Evolutionary conservation across 306 rosid species (phyloP).

Genomic region (Phaseolus lunatus): DNA sequence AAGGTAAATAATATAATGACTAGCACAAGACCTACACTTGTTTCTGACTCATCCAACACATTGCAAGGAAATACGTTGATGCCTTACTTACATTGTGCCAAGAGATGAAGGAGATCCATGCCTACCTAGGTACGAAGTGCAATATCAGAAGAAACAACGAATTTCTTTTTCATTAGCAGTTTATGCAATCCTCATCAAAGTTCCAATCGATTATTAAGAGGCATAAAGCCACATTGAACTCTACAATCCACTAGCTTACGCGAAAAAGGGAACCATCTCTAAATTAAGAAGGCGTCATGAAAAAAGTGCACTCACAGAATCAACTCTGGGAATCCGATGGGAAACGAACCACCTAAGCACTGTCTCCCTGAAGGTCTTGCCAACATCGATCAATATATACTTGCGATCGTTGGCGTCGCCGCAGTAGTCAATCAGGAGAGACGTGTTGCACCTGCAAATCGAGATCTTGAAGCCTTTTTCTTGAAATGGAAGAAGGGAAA

Average conservation of each 20-base stretch:
- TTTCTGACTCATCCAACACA: not conserved
- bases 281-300: not conserved
- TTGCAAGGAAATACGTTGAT: not conserved
- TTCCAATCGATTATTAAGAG: not conserved
- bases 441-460: constrained; percentile 80
- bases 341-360: constrained; percentile 92
- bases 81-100: not conserved
- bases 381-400: constrained; percentile 85
- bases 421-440: constrained; percentile 84
- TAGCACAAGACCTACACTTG: no score
- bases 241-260: not conserved
- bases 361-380: constrained; percentile 93
- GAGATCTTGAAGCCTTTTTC: not conserved
- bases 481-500: not conserved
- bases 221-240: not conserved
- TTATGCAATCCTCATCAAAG: not conserved
- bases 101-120: not conserved
- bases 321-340: constrained; percentile 83
- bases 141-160: not conserved
- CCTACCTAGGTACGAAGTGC: not conserved
- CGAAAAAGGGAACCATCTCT: not conserved
- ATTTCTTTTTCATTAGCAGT: not conserved
- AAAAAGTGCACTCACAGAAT: constrained; percentile 71
- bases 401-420: constrained; percentile 62
- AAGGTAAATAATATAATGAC: no score